phyloP scores from a whole-genome alignment of 768 basidiomycete genomes.

The Xanthoconium stramineum region DNA sequence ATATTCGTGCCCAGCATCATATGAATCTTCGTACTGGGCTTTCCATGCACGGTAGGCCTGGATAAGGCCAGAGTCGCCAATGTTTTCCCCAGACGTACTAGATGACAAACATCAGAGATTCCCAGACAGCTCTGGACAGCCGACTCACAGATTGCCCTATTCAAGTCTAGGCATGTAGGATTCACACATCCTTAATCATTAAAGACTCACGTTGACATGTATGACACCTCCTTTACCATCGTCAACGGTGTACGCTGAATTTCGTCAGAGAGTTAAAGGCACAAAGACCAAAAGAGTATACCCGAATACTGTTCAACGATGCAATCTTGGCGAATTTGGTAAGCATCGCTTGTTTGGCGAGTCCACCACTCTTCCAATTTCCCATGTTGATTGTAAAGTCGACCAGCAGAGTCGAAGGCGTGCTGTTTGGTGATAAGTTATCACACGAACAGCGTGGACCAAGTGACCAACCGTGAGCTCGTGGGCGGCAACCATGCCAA shows the following conservation, averaged over 20 bases:
- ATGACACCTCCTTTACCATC: slow-evolving; percentile 83
- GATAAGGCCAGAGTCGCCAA: slow-evolving; percentile 81
- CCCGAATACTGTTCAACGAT: slow-evolving; percentile 91
- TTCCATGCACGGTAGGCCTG: slow-evolving; percentile 94
- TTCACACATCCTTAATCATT: not conserved
- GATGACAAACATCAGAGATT: slow-evolving; percentile 11
- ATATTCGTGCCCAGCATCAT: slow-evolving; percentile 59
- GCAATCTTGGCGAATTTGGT: slow-evolving; percentile 79
- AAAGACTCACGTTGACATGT: slow-evolving; percentile 70
- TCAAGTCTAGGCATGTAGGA: not conserved
- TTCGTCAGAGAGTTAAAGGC: not conserved
- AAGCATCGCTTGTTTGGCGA: slow-evolving; percentile 78
- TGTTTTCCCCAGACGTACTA: slow-evolving; percentile 90
- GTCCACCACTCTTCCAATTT: slow-evolving; percentile 93
- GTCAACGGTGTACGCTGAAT: slow-evolving; percentile 70
- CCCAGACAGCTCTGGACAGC: not conserved
- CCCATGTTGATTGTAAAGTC: slow-evolving; percentile 88
- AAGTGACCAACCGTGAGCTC: slow-evolving; percentile 70
- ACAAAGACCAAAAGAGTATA: slow-evolving; percentile 34
- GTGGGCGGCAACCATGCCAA: slow-evolving; percentile 90
- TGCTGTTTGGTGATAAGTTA: slow-evolving; percentile 45
- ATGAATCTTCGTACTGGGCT: slow-evolving; percentile 60
- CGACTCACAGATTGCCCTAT: slow-evolving; percentile 73
- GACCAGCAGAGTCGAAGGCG: slow-evolving; percentile 86
- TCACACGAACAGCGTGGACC: not conserved